A percentile compares a stretch with the other conserved stretches of the same genome.
Evolutionary conservation across 495 filamentous ascomycete genomes (phyloP).

Genomic region (Penicillium alfredii): DNA sequence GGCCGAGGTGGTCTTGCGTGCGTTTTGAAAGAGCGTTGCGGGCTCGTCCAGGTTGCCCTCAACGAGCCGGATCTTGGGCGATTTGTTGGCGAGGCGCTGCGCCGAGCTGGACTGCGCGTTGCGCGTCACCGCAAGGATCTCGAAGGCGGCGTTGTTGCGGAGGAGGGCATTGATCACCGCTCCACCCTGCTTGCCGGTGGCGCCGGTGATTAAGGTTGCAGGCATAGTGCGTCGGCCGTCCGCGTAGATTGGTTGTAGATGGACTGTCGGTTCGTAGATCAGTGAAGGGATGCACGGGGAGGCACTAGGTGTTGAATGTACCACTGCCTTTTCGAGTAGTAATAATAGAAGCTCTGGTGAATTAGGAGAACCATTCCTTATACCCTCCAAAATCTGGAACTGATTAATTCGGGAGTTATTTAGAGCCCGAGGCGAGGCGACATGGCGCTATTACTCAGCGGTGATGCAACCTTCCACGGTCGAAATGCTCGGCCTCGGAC

Average conservation of each 20-base stretch:
- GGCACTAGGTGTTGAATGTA: too few relatives aligned
- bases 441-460: too few relatives aligned
- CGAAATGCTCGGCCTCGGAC: too few relatives aligned
- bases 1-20: constrained; percentile 33
- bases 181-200: constrained; percentile 62
- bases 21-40: constrained; percentile 46
- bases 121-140: constrained; percentile 67
- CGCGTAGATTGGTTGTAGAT: not conserved
- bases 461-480: too few relatives aligned
- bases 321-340: too few relatives aligned
- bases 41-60: constrained; percentile 52
- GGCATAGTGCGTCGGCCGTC: too few relatives aligned
- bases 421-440: too few relatives aligned
- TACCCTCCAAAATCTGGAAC: too few relatives aligned
- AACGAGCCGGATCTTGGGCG: constrained; percentile 44
- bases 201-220: constrained; percentile 59
- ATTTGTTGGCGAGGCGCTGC: constrained; percentile 40
- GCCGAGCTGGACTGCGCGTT: constrained; percentile 49
- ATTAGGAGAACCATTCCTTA: too few relatives aligned
- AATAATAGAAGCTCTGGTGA: too few relatives aligned
- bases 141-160: constrained; percentile 36
- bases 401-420: too few relatives aligned
- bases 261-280: constrained; percentile 2
- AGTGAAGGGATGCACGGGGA: too few relatives aligned
- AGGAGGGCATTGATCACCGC: constrained; percentile 55